Conservation (phyloP, 176 grass and related monocot genomes). For the Aegilops tauschii region DNA sequence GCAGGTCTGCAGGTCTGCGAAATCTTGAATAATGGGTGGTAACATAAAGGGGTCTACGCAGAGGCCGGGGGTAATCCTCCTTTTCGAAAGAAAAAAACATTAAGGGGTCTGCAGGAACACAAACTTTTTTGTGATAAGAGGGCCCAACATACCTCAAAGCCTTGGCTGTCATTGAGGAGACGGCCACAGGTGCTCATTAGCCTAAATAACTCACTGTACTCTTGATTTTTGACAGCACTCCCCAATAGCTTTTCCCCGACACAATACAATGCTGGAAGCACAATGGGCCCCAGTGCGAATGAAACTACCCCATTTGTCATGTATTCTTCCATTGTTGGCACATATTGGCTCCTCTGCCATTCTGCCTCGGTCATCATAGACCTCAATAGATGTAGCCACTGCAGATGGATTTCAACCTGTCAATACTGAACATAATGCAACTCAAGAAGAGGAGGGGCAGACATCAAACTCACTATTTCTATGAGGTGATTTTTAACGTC, state of each 20-base stretch:
- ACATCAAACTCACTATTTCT: conserved; percentile 49
- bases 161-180: conserved; percentile 56
- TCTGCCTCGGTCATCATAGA: conserved; percentile 66
- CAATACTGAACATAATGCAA: not conserved
- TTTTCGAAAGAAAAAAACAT: no score
- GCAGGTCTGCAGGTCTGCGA: not conserved
- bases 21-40: not conserved
- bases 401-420: not conserved
- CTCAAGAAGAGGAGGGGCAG: not conserved
- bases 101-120: not conserved
- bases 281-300: conserved; percentile 58
- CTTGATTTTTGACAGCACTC: conserved; percentile 25
- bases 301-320: conserved; percentile 52
- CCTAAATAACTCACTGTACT: conserved; percentile 51
- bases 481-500: conserved; percentile 51
- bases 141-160: conserved; percentile 45
- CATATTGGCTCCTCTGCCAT: conserved; percentile 35
- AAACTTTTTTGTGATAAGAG: not conserved
- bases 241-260: conserved; percentile 42
- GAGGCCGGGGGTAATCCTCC: no score
- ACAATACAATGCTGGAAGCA: conserved; percentile 64
- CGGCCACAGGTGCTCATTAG: conserved; percentile 65
- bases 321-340: conserved; percentile 59
- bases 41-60: not conserved
- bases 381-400: conserved; percentile 63